Conservation (phyloP, 2,329 filamentous ascomycete genomes). For the Claviceps sp. region DNA sequence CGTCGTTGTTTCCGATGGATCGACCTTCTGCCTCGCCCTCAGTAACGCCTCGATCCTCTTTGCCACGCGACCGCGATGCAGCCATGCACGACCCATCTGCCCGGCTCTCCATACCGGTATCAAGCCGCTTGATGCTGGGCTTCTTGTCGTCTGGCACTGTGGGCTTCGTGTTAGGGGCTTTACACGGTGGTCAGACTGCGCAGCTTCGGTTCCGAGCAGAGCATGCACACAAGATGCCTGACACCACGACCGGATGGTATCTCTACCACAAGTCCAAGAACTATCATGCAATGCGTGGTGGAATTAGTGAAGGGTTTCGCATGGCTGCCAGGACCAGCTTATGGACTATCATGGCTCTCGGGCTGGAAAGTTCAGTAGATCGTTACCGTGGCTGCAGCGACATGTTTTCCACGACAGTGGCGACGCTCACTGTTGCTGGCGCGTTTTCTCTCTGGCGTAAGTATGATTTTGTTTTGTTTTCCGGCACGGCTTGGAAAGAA, state of each 20-base stretch:
- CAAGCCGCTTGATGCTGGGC: slow-evolving; percentile 52
- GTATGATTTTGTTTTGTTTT: slow-evolving; percentile 18
- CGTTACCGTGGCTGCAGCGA: slow-evolving; percentile 56
- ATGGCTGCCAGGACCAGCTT: slow-evolving; percentile 59
- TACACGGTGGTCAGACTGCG: slow-evolving; percentile 59
- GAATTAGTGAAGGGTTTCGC: slow-evolving; percentile 61
- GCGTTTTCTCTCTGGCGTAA: slow-evolving; percentile 76
- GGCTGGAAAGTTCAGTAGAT: slow-evolving; percentile 65
- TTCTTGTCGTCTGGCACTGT: slow-evolving; percentile 48
- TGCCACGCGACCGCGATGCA: slow-evolving; percentile 8
- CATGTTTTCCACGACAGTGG: slow-evolving; percentile 66
- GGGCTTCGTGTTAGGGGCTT: slow-evolving; percentile 58
- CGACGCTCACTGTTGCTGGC: slow-evolving; percentile 73
- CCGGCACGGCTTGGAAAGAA: slow-evolving; percentile 4
- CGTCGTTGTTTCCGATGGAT: not conserved
- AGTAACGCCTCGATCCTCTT: slow-evolving; percentile 4
- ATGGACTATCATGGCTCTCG: slow-evolving; percentile 65
- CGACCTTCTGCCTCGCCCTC: not conserved
- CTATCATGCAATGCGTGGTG: slow-evolving; percentile 70
- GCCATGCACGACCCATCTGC: slow-evolving; percentile 21
- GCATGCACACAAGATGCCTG: slow-evolving; percentile 86
- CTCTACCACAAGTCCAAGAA: slow-evolving; percentile 99
- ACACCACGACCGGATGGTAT: slow-evolving; percentile 77
- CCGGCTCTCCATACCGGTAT: slow-evolving; percentile 49
- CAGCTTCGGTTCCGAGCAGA: slow-evolving; percentile 84